Evolutionary conservation across 1,284 basidiomycete genomes (phyloP).

Genomic region (Fomitopsis palustris): DNA sequence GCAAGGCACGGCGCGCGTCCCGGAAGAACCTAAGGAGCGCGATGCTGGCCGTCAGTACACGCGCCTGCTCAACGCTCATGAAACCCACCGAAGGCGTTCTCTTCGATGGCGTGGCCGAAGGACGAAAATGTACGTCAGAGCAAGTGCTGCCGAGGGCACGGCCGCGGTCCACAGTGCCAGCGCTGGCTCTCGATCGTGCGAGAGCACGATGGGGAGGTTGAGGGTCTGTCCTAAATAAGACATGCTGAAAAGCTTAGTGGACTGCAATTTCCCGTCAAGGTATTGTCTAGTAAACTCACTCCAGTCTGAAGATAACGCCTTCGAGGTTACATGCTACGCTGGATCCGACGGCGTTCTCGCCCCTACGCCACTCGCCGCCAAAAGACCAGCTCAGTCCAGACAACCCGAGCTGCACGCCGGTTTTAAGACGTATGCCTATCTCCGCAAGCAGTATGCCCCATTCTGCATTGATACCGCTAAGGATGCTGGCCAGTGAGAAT

Average conservation of each 20-base stretch:
- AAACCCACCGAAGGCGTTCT: constrained; percentile 29
- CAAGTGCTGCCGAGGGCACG: constrained; percentile 30
- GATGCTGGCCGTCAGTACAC: not conserved
- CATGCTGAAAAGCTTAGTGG: constrained; percentile 20
- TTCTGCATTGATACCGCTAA: constrained; percentile 26
- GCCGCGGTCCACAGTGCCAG: constrained; percentile 30
- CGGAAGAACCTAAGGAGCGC: constrained; percentile 42
- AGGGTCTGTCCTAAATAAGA: constrained; percentile 33
- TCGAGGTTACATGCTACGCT: constrained; percentile 26
- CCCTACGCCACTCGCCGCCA: constrained; percentile 26
- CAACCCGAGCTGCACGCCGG: constrained; percentile 22
- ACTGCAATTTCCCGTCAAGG: constrained; percentile 3
- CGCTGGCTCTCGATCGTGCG: constrained; percentile 26
- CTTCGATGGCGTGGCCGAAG: constrained; percentile 29
- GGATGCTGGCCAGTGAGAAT: constrained; percentile 24
- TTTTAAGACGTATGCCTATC: constrained; percentile 22
- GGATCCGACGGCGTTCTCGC: constrained; percentile 25
- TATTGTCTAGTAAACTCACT: constrained; percentile 24
- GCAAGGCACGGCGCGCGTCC: constrained; percentile 44
- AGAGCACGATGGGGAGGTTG: constrained; percentile 31
- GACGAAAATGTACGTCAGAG: constrained; percentile 31
- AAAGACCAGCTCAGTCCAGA: constrained; percentile 24
- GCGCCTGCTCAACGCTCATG: not conserved
- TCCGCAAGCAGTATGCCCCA: constrained; percentile 30
- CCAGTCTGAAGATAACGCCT: constrained; percentile 32